Percentiles rank a stretch among this genome's conserved stretches.
These are phyloP conservation scores for Cordyceps cicadae DNA, from an alignment of 2,329 filamentous ascomycete species.

Conservation along the genomic window DNA sequence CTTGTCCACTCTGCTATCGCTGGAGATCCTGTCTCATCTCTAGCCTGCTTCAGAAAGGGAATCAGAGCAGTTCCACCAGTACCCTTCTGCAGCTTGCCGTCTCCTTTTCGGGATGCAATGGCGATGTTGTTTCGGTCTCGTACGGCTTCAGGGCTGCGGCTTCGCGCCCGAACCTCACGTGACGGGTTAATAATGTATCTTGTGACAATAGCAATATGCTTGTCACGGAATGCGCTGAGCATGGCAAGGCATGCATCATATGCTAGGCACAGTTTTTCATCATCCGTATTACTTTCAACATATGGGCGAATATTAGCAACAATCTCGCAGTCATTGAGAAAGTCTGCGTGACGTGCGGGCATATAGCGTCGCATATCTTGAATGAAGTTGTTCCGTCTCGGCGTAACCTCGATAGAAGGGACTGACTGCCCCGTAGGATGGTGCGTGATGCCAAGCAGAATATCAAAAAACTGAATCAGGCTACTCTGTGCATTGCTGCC, in stretches of 20 bases:
- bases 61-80: conserved; percentile 93
- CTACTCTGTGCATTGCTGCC: conserved; percentile 97
- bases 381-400: conserved; percentile 77
- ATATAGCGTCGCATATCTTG: conserved; percentile 96
- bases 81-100: conserved; percentile 61
- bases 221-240: conserved; percentile 67
- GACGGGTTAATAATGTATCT: conserved; percentile 92
- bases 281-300: conserved; percentile 53
- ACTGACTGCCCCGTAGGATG: conserved; percentile 73
- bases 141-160: conserved; percentile 46
- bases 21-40: conserved; percentile 91
- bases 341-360: conserved; percentile 85
- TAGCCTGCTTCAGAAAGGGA: conserved; percentile 90
- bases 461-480: conserved; percentile 94
- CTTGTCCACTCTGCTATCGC: conserved; percentile 62
- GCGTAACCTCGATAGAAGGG: conserved; percentile 23
- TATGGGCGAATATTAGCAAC: conserved; percentile 85
- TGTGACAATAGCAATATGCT: conserved; percentile 92
- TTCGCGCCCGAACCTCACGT: conserved; percentile 59
- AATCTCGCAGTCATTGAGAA: conserved; percentile 68
- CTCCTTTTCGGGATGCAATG: conserved; percentile 42
- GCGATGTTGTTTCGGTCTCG: conserved; percentile 53
- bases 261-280: conserved; percentile 64
- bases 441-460: conserved; percentile 82
- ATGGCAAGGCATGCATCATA: conserved; percentile 83